A percentile compares a stretch with the other conserved stretches of the same genome.
These are phyloP conservation scores for Rhynchosporium secalis DNA, from an alignment of 2,329 filamentous ascomycete species.

Conservation along the genomic window DNA sequence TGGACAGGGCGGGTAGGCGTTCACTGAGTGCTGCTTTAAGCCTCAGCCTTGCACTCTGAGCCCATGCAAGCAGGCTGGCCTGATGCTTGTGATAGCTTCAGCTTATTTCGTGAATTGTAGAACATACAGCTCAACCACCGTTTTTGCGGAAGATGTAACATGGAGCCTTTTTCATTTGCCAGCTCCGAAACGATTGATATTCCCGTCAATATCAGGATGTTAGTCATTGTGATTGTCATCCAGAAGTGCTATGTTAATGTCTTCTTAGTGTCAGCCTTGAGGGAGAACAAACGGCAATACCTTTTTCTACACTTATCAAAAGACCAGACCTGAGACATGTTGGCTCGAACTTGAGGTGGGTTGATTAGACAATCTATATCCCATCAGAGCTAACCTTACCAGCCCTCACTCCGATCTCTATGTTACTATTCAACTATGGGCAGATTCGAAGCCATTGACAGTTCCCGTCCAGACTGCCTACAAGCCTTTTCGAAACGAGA, in stretches of 20 bases:
- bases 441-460: constrained; percentile 90
- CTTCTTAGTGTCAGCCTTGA: constrained; percentile 69
- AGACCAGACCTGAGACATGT: constrained; percentile 80
- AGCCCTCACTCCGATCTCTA: constrained; percentile 86
- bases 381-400: constrained; percentile 30
- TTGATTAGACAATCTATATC: not conserved
- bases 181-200: constrained; percentile 82
- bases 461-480: constrained; percentile 92
- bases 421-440: constrained; percentile 90
- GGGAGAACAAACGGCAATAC: constrained; percentile 72
- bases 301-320: constrained; percentile 75
- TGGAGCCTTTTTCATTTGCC: constrained; percentile 97
- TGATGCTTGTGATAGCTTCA: not conserved
- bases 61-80: not conserved
- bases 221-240: constrained; percentile 12
- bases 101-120: not conserved
- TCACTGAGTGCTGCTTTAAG: constrained; percentile 4
- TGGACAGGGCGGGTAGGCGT: constrained; percentile 2
- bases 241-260: constrained; percentile 24
- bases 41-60: constrained; percentile 4
- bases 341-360: constrained; percentile 77
- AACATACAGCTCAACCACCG: not conserved
- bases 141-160: constrained; percentile 44
- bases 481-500: constrained; percentile 78
- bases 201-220: constrained; percentile 68